Evolutionary conservation across 129 eudicot genomes (phyloP), one percentile per base, ranked within the genome.

Genomic region (Flaveria bidentis): DNA sequence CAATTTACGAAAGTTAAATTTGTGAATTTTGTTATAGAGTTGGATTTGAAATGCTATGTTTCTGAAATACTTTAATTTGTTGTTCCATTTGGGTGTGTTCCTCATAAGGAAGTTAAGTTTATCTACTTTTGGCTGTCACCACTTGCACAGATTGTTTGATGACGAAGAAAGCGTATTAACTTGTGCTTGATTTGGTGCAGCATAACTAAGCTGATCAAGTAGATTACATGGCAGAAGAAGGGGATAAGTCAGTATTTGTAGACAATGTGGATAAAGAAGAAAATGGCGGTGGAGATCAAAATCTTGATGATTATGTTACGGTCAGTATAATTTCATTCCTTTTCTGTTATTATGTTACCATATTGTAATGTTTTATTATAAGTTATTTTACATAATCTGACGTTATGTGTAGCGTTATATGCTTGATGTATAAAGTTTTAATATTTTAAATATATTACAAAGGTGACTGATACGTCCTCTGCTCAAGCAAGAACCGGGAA

Each of bases 401-500:
- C 67, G 1, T 41, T 51, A 63, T 30, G 52, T 64, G 9, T 63
- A 36, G 64, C 63, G 42, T 78, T n/a, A 23, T n/a, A 25, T 30
- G 42, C 76, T 79, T 75, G 10, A 69, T 75, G 69, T 36, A 44
- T 42, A 10, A 51, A 36, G 52, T 76, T 67, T 75, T 75, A 5
- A 75, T 57, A 62, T 70, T 9, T 49, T 58, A 56, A 72, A 72
- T 76, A 86, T 87, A 81, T 78, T 74, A 83, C 80, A 45, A 86
- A 84, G 82, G 87, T 84, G 78, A 85, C 91, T 10, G 93, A 89
- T 89, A 92, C 92, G 11, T 87, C 93, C 23, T 82, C 88, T 74
- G 82, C 85, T 52, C 89, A 88, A 86, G 93, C 97, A 47, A 86
- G 96, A 77, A 72, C 69, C 67, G 96, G 96, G 28, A 91, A 87